phyloP scores from a whole-genome alignment of 1,284 basidiomycete species.

The Xerocomus nothofagi region DNA sequence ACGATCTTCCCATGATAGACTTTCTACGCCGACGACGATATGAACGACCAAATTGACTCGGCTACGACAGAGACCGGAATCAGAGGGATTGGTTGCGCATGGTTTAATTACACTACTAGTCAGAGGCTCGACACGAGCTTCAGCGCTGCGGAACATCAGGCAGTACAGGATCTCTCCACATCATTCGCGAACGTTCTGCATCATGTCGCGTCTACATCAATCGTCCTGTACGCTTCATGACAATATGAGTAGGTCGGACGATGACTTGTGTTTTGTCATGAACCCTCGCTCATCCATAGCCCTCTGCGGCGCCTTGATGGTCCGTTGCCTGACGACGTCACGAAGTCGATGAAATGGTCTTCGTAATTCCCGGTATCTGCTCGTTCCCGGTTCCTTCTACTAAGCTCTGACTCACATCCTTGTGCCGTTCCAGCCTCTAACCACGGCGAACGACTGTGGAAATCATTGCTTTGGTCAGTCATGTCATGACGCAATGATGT shows the following conservation, averaged over 20 bases:
- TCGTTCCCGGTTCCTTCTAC: background rate
- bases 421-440: background rate
- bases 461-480: conserved; percentile 1
- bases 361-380: background rate
- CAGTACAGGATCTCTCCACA: background rate
- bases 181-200: background rate
- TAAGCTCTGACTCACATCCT: background rate
- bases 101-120: no score
- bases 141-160: background rate
- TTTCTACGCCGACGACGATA: no score
- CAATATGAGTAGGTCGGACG: no score
- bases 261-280: background rate
- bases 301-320: no score
- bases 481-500: background rate
- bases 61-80: background rate
- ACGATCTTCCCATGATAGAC: no score
- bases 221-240: background rate
- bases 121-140: background rate
- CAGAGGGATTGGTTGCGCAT: no score
- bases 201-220: no score
- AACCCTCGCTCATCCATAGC: background rate
- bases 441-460: background rate
- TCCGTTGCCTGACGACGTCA: background rate
- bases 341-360: background rate
- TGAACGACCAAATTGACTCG: background rate